Evolutionary conservation across 1,284 basidiomycete species (phyloP).

Genomic region (Ceratobasidium sp.): DNA sequence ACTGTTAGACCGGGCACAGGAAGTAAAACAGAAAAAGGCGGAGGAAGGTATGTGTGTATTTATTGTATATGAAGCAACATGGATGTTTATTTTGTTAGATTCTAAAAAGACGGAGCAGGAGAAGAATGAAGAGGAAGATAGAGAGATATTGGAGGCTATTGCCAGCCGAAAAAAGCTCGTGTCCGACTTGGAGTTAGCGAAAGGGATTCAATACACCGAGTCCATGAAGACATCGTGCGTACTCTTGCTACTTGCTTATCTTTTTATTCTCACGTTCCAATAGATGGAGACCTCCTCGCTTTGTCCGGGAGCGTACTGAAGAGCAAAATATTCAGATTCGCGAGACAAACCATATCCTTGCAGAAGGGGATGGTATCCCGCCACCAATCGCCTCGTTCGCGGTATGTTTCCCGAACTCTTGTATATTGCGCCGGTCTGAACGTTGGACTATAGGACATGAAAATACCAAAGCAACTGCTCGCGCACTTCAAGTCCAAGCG

Average conservation of each 20-base stretch:
- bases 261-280: background rate
- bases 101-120: constrained; percentile 85
- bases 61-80: background rate
- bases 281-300: constrained; percentile 90
- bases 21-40: constrained; percentile 85
- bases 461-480: constrained; percentile 87
- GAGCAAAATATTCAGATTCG: constrained; percentile 80
- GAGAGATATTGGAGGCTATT: constrained; percentile 90
- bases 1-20: constrained; percentile 88
- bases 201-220: constrained; percentile 91
- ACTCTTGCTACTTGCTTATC: background rate
- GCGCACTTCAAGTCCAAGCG: constrained; percentile 85
- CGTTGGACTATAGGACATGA: constrained; percentile 83
- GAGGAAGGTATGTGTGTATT: constrained; percentile 71
- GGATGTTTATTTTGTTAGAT: constrained; percentile 61
- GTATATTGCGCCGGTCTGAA: constrained; percentile 43
- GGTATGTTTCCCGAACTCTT: constrained; percentile 59
- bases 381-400: constrained; percentile 93
- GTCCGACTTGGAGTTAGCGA: constrained; percentile 91
- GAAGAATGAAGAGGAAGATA: constrained; percentile 88
- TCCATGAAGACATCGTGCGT: constrained; percentile 82
- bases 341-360: constrained; percentile 91
- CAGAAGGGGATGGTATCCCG: constrained; percentile 92
- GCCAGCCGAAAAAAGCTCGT: constrained; percentile 90
- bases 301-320: constrained; percentile 75